Evolutionary conservation across 169 alveolate genomes (phyloP).

Genomic region (Cryptosporidium parvum): DNA sequence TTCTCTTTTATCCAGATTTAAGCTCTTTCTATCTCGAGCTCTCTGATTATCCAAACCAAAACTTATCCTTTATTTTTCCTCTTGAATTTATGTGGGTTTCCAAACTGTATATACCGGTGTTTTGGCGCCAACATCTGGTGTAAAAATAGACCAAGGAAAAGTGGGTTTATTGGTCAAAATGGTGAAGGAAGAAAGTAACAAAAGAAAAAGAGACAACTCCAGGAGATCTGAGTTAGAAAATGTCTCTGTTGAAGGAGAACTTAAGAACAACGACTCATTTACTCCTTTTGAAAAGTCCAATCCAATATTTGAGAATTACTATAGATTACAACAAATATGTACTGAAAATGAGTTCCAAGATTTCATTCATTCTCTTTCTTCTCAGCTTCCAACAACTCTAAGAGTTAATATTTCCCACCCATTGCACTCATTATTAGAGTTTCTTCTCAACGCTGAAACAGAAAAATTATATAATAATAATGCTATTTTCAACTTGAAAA

Average conservation of each 20-base stretch:
- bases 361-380: not conserved
- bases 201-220: not conserved
- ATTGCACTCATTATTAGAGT: not conserved
- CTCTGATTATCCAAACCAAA: too few species aligned
- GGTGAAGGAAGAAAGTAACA: not conserved
- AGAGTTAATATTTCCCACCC: slow-evolving; percentile 42
- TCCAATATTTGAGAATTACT: slow-evolving; percentile 10
- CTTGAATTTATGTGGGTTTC: not conserved
- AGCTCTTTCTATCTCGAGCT: too few species aligned
- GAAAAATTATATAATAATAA: not conserved
- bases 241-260: not conserved
- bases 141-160: not conserved
- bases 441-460: not conserved
- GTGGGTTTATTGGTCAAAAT: not conserved
- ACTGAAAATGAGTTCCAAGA: slow-evolving; percentile 2
- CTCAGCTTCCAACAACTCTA: slow-evolving; percentile 32
- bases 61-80: not conserved
- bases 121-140: slow-evolving; percentile 4
- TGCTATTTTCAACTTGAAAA: not conserved
- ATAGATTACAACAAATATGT: slow-evolving; percentile 17
- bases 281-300: not conserved
- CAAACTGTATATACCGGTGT: not conserved
- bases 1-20: not conserved
- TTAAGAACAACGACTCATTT: not conserved
- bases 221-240: not conserved